phyloP scores from a whole-genome alignment of 2,329 filamentous ascomycete genomes.

The Ceratocystis smalleyi region DNA sequence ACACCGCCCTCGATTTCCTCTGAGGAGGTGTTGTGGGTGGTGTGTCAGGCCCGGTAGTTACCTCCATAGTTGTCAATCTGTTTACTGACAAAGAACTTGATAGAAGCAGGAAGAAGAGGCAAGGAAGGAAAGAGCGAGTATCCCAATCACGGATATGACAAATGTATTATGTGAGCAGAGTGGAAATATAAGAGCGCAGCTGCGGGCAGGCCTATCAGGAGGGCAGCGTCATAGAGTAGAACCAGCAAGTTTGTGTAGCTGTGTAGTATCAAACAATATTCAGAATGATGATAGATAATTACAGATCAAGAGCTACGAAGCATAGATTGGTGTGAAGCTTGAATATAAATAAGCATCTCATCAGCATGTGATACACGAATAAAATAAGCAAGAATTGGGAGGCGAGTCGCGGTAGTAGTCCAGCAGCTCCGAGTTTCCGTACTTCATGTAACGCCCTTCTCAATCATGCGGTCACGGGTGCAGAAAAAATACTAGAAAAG shows the following conservation, averaged over 20 bases:
- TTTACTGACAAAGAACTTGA: neutral
- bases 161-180: neutral
- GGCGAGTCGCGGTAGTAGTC: neutral
- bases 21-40: conserved; percentile 10
- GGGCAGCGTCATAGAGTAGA: neutral
- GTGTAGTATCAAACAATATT: neutral
- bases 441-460: neutral
- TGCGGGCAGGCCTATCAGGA: neutral
- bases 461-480: neutral
- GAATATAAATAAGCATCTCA: neutral
- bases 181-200: neutral
- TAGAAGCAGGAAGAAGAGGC: neutral
- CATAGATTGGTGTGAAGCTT: neutral
- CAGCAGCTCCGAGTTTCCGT: neutral
- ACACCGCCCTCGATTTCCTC: conserved; percentile 7
- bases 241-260: neutral
- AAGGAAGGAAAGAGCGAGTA: neutral
- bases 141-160: neutral
- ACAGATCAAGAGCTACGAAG: neutral
- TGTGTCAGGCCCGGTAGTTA: conserved; percentile 6
- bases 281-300: neutral
- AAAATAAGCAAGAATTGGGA: neutral
- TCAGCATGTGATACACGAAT: neutral
- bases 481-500: neutral
- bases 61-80: conserved; percentile 1